Evolutionary conservation across 2,329 filamentous ascomycete genomes (phyloP).

Genomic region (Aplosporella prunicola): DNA sequence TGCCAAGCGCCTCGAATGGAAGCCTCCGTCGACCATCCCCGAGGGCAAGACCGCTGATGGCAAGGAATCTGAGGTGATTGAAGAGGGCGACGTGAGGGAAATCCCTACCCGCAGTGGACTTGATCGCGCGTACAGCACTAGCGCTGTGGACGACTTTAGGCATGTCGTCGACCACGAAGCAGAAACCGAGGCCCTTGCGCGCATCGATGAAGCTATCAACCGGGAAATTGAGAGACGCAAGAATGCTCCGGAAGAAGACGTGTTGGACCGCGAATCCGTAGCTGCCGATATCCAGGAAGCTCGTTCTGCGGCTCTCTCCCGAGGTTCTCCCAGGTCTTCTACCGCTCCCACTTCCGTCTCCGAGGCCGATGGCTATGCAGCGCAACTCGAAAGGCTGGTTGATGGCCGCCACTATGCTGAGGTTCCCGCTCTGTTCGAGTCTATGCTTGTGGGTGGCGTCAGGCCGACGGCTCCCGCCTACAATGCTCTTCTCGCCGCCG

Average conservation of each 20-base stretch:
- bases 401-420: conserved; percentile 67
- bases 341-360: conserved; percentile 46
- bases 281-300: conserved; percentile 21
- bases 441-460: conserved; percentile 73
- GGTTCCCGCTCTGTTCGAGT: conserved; percentile 84
- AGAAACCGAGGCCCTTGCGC: conserved; percentile 54
- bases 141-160: conserved; percentile 51
- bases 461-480: conserved; percentile 79
- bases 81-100: conserved; percentile 18
- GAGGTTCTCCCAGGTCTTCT: conserved; percentile 20
- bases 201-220: conserved; percentile 77
- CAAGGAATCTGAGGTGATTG: conserved; percentile 17
- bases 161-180: conserved; percentile 41
- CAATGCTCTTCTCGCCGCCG: conserved; percentile 78
- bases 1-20: conserved; percentile 82
- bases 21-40: conserved; percentile 40
- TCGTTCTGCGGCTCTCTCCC: conserved; percentile 22
- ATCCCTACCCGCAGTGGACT: conserved; percentile 24
- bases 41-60: conserved; percentile 19
- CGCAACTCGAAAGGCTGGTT: conserved; percentile 67
- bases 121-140: conserved; percentile 44
- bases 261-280: conserved; percentile 26
- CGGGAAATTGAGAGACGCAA: conserved; percentile 61
- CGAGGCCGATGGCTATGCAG: conserved; percentile 62
- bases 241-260: conserved; percentile 36